Conservation (phyloP, 345 rosid genomes). For the Hypericum androsaemum region DNA sequence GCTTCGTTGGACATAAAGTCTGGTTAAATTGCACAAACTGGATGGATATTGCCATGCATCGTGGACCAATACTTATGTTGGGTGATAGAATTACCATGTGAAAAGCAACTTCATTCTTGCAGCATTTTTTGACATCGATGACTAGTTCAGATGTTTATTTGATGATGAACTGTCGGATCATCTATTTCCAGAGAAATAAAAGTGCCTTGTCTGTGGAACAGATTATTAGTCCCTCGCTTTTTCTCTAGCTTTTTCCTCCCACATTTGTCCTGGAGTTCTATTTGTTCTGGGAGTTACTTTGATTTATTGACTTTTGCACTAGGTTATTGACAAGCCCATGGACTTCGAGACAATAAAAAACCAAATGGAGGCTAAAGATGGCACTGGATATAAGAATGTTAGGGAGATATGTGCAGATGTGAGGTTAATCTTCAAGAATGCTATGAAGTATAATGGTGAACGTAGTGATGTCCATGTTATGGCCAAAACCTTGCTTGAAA, state of each 20-base stretch:
- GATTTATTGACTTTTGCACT: constrained; percentile 15
- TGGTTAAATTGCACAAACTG: too few relatives aligned
- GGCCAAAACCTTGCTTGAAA: constrained; percentile 75
- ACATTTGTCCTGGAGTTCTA: not conserved
- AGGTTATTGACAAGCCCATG: constrained; percentile 96
- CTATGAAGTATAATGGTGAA: constrained; percentile 88
- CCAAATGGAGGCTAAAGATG: constrained; percentile 83
- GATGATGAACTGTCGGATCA: too few relatives aligned
- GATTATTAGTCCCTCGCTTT: not conserved
- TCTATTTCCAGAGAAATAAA: too few relatives aligned
- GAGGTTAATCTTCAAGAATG: constrained; percentile 76
- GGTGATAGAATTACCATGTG: too few relatives aligned
- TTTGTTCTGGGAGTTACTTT: constrained; percentile 1
- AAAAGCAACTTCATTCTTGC: too few relatives aligned
- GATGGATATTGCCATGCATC: too few relatives aligned
- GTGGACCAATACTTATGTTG: too few relatives aligned
- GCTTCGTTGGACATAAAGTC: not conserved
- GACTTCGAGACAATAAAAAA: constrained; percentile 78
- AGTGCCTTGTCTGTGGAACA: too few relatives aligned
- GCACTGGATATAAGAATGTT: constrained; percentile 59
- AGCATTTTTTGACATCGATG: too few relatives aligned
- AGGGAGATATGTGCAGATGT: constrained; percentile 73
- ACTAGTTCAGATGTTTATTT: too few relatives aligned
- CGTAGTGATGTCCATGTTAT: constrained; percentile 56
- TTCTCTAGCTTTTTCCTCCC: not conserved